Evolutionary conservation across 1,284 basidiomycete species (phyloP).

Genomic region (Athelia psychrophila): DNA sequence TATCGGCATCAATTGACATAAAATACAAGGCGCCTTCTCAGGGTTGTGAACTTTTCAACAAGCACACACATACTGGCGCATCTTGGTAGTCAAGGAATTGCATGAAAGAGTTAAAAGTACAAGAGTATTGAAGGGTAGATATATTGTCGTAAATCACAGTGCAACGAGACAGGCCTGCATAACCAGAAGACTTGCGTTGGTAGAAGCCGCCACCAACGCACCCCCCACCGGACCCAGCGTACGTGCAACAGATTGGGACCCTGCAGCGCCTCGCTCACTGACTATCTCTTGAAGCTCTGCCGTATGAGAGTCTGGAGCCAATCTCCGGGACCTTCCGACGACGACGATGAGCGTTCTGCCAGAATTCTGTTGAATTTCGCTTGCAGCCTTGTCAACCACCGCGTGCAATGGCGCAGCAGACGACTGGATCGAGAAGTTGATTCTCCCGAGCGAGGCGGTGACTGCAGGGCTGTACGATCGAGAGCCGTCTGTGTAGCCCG

Average conservation of each 20-base stretch:
- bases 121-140: too few relatives aligned
- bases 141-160: too few relatives aligned
- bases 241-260: constrained; percentile 48
- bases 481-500: constrained; percentile 39
- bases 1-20: too few relatives aligned
- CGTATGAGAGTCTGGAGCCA: constrained; percentile 54
- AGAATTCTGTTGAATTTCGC: constrained; percentile 16
- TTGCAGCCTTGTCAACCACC: constrained; percentile 41
- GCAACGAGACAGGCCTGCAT: constrained; percentile 44
- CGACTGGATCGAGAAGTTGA: constrained; percentile 48
- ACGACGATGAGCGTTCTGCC: constrained; percentile 55
- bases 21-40: too few relatives aligned
- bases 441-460: constrained; percentile 47
- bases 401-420: constrained; percentile 54
- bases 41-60: too few relatives aligned
- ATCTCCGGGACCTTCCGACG: constrained; percentile 71
- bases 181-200: constrained; percentile 56
- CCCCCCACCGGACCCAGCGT: constrained; percentile 77
- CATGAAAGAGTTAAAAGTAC: too few relatives aligned
- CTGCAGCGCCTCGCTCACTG: constrained; percentile 25
- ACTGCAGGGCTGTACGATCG: constrained; percentile 24
- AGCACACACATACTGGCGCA: too few relatives aligned
- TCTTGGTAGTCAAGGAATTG: too few relatives aligned
- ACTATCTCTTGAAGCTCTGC: constrained; percentile 59
- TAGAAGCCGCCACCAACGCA: constrained; percentile 54